Conservation (phyloP, 164 flowering plant species). For the Aristolochia californica region DNA sequence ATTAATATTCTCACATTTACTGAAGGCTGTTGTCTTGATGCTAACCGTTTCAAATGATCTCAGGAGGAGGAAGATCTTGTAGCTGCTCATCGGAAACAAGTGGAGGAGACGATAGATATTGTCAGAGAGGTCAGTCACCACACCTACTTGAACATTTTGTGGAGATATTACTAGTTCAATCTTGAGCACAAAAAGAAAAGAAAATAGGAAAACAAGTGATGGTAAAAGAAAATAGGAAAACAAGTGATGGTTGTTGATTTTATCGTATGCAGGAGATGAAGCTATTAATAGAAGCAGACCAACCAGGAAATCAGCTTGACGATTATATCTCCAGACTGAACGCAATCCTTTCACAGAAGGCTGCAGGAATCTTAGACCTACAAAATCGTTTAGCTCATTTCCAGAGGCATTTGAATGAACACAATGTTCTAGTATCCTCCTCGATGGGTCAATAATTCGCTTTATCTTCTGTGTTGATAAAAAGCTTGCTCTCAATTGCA, state of each 20-base stretch:
- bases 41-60: not conserved
- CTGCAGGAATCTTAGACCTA: constrained; percentile 80
- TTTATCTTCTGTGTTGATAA: constrained; percentile 13
- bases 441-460: constrained; percentile 3
- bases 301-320: constrained; percentile 91
- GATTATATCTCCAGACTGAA: constrained; percentile 78
- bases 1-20: not conserved
- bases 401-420: constrained; percentile 85
- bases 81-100: constrained; percentile 90
- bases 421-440: constrained; percentile 59
- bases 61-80: constrained; percentile 96
- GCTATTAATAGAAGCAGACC: constrained; percentile 87
- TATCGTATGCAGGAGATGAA: constrained; percentile 74
- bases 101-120: constrained; percentile 96
- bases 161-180: too few species aligned
- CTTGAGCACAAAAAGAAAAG: too few species aligned
- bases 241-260: too few species aligned
- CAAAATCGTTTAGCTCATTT: constrained; percentile 93
- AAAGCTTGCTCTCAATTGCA: constrained; percentile 35
- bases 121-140: constrained; percentile 67
- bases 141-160: too few species aligned
- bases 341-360: constrained; percentile 86
- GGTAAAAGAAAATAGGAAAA: too few species aligned
- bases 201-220: too few species aligned
- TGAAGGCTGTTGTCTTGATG: not conserved